These are phyloP conservation scores for Hypoxylon sp. DNA, from an alignment of 2,329 filamentous ascomycete species.

Conservation along the genomic window DNA sequence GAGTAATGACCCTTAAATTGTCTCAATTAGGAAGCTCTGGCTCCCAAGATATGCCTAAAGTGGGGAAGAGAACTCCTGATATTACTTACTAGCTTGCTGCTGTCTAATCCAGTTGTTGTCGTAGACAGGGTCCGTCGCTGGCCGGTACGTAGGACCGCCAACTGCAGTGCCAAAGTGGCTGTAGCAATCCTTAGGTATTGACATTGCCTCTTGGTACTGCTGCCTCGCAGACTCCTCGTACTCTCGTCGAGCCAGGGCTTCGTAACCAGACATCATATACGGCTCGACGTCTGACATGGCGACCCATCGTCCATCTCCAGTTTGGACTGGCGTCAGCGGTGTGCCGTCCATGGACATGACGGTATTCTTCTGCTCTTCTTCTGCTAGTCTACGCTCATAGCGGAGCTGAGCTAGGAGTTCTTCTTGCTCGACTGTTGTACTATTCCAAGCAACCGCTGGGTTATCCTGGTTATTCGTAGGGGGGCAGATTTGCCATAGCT, in stretches of 20 bases:
- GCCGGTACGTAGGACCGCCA: slow-evolving; percentile 62
- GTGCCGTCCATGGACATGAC: slow-evolving; percentile 70
- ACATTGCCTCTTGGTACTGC: slow-evolving; percentile 53
- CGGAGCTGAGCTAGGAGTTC: slow-evolving; percentile 72
- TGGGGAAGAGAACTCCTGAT: no score
- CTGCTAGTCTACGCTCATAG: slow-evolving; percentile 67
- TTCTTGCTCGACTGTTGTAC: slow-evolving; percentile 70
- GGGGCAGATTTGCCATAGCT: slow-evolving; percentile 88
- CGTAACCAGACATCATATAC: slow-evolving; percentile 88
- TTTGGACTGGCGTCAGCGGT: slow-evolving; percentile 65
- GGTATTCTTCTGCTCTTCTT: slow-evolving; percentile 59
- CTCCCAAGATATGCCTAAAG: no score
- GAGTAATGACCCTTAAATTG: no score
- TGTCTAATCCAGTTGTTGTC: slow-evolving; percentile 63
- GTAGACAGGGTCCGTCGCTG: slow-evolving; percentile 79
- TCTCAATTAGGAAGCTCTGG: no score
- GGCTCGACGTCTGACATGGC: slow-evolving; percentile 74
- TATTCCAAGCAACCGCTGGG: slow-evolving; percentile 67
- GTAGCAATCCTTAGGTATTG: slow-evolving; percentile 59
- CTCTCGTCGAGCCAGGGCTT: slow-evolving; percentile 75
- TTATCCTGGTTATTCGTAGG: slow-evolving; percentile 72
- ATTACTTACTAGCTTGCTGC: slow-evolving; percentile 61
- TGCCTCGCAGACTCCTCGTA: slow-evolving; percentile 67
- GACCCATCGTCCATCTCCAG: slow-evolving; percentile 68
- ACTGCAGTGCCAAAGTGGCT: slow-evolving; percentile 61